phyloP scores from a whole-genome alignment of 345 rosid species.

The Populus ilicifolia region DNA sequence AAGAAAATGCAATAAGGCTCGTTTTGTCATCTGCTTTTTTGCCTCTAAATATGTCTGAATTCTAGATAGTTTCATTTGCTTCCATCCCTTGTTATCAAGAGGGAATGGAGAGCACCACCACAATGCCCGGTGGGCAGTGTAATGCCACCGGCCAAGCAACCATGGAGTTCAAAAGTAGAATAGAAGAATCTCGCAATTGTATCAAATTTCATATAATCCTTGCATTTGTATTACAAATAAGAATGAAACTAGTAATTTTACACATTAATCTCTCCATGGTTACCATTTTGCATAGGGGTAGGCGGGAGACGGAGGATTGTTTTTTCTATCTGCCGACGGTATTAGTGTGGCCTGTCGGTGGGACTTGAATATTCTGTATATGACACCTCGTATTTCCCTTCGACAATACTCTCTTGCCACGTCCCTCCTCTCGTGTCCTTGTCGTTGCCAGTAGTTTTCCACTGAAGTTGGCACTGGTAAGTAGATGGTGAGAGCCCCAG shows the following conservation, averaged over 20 bases:
- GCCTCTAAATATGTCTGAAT: background rate
- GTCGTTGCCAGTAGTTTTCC: background rate
- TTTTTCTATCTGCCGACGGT: background rate
- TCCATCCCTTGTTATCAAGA: background rate
- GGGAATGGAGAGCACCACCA: background rate
- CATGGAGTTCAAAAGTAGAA: background rate
- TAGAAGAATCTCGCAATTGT: constrained; percentile 1
- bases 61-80: background rate
- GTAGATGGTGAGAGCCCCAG: no score
- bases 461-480: background rate
- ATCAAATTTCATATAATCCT: background rate
- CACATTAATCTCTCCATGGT: no score
- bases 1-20: constrained; percentile 2
- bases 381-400: no score
- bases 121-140: background rate
- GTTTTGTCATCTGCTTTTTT: background rate
- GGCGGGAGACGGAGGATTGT: no score
- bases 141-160: constrained; percentile 8
- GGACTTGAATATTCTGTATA: background rate
- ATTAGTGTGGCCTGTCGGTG: background rate
- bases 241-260: background rate
- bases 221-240: background rate
- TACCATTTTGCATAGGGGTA: no score
- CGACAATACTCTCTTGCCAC: background rate
- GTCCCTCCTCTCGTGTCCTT: background rate